These are phyloP conservation scores for Ophiostoma montium DNA, from an alignment of 2,329 filamentous ascomycete species.

Conservation along the genomic window DNA sequence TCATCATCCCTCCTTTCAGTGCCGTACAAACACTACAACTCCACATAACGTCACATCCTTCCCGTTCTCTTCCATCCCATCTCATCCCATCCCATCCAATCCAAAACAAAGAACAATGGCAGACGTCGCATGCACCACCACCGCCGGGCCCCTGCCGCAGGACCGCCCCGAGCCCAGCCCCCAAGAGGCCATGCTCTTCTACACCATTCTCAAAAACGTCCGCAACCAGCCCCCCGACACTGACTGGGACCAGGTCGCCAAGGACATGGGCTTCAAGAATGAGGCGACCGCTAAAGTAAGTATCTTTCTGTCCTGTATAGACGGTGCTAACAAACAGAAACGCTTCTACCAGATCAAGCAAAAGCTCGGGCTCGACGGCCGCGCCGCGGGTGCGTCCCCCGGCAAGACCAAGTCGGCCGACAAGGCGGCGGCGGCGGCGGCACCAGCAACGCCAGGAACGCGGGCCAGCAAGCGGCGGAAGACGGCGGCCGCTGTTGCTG, in stretches of 20 bases:
- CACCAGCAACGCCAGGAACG: too few relatives aligned
- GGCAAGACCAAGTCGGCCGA: background rate
- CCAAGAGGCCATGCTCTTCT: slow-evolving; percentile 30
- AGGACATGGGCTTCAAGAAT: slow-evolving; percentile 29
- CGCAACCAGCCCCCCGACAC: slow-evolving; percentile 29
- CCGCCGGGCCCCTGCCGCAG: background rate
- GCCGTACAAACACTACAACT: too few relatives aligned
- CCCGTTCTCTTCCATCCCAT: too few relatives aligned
- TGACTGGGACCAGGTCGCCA: slow-evolving; percentile 34
- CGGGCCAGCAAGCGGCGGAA: background rate
- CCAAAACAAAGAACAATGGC: too few relatives aligned
- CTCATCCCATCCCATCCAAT: too few relatives aligned
- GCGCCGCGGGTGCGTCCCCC: background rate
- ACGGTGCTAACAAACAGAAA: background rate
- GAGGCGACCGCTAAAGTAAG: slow-evolving; percentile 31
- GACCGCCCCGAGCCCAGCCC: slow-evolving; percentile 22
- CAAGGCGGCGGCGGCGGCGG: too few relatives aligned
- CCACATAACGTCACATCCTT: too few relatives aligned
- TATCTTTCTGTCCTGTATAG: slow-evolving; percentile 2
- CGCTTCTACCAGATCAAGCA: slow-evolving; percentile 37
- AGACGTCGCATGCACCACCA: background rate
- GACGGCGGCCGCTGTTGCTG: background rate
- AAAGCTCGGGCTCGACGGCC: slow-evolving; percentile 27
- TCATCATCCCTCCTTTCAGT: too few relatives aligned
- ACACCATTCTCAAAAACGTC: slow-evolving; percentile 29